A percentile compares a stretch with the other conserved stretches of the same genome.
phyloP scores from a whole-genome alignment of 1,139 yeast species.

The Trichomonascaceae sp. region DNA sequence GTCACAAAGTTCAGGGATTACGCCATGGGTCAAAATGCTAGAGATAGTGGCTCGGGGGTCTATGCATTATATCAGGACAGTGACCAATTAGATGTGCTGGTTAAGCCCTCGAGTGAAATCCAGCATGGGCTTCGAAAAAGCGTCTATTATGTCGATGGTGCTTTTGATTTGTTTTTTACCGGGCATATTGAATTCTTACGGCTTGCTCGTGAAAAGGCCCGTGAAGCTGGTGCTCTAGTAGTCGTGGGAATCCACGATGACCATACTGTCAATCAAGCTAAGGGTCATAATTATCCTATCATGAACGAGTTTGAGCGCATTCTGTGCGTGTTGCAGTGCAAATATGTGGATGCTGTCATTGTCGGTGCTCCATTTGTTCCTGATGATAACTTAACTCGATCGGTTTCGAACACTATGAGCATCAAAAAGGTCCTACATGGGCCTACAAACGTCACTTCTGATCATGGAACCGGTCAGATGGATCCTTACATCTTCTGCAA shows the following conservation, averaged over 20 bases:
- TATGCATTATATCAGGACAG: slow-evolving; percentile 28
- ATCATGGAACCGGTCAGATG: slow-evolving; percentile 21
- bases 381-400: slow-evolving; percentile 35
- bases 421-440: slow-evolving; percentile 57
- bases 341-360: slow-evolving; percentile 71
- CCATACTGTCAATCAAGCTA: slow-evolving; percentile 46
- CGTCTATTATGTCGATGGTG: slow-evolving; percentile 68
- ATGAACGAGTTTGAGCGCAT: slow-evolving; percentile 86
- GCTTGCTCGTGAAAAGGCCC: slow-evolving; percentile 35
- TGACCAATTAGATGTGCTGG: slow-evolving; percentile 20
- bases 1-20: slow-evolving; percentile 45
- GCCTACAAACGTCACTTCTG: slow-evolving; percentile 41
- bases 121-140: slow-evolving; percentile 17
- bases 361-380: slow-evolving; percentile 63
- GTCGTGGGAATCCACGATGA: slow-evolving; percentile 72
- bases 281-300: slow-evolving; percentile 70
- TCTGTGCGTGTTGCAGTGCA: slow-evolving; percentile 81
- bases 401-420: slow-evolving; percentile 26
- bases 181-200: slow-evolving; percentile 78
- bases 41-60: slow-evolving; percentile 55
- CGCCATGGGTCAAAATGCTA: slow-evolving; percentile 65
- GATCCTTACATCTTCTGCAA: slow-evolving; percentile 41
- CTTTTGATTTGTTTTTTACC: slow-evolving; percentile 87
- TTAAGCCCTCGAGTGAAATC: slow-evolving; percentile 28
- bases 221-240: slow-evolving; percentile 38